Conservation (phyloP, 352 stramenopile species). For the Globisporangium splendens region DNA sequence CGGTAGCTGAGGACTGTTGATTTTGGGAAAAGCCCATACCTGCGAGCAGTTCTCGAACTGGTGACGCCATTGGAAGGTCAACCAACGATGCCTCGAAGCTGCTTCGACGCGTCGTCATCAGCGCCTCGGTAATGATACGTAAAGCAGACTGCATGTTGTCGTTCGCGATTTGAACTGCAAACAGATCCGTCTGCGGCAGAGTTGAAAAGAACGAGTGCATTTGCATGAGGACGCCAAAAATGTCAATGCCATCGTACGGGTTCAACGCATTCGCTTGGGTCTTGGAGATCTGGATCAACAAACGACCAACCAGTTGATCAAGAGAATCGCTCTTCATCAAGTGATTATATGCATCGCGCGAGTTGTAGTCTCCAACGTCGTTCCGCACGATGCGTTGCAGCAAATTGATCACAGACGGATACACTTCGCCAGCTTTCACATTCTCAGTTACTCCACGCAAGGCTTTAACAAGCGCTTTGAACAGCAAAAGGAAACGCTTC, state of each 20-base stretch:
- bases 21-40: conserved; percentile 29
- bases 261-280: conserved; percentile 53
- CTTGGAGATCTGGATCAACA: conserved; percentile 64
- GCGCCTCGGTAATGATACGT: conserved; percentile 58
- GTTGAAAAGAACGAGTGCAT: conserved; percentile 87
- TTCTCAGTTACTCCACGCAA: conserved; percentile 53
- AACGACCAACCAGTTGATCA: conserved; percentile 69
- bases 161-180: conserved; percentile 68
- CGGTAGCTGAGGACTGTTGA: conserved; percentile 18
- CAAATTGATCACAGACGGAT: conserved; percentile 73
- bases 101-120: conserved; percentile 45
- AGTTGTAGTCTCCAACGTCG: conserved; percentile 78
- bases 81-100: conserved; percentile 59
- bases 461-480: conserved; percentile 67
- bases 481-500: conserved; percentile 64
- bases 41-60: conserved; percentile 43
- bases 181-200: conserved; percentile 54
- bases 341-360: conserved; percentile 62
- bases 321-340: conserved; percentile 74
- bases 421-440: conserved; percentile 61
- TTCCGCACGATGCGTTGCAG: conserved; percentile 79
- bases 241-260: conserved; percentile 74
- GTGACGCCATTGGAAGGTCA: conserved; percentile 53
- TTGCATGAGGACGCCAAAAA: conserved; percentile 82
- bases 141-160: conserved; percentile 73